These are phyloP conservation scores for Aspergillus nomiae DNA, from an alignment of 2,329 filamentous ascomycete genomes.

Conservation along the genomic window DNA sequence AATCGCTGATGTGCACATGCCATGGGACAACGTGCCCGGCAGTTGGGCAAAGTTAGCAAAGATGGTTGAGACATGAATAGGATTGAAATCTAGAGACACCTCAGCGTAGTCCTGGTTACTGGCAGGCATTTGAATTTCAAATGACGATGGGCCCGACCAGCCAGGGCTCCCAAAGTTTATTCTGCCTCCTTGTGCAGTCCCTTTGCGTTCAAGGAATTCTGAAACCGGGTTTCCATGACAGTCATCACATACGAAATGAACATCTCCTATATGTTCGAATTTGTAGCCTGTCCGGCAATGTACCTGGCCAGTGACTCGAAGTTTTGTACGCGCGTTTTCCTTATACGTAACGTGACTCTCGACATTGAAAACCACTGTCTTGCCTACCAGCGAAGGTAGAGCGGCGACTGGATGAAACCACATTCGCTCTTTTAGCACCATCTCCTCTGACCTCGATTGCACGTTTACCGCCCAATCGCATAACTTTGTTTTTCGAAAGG, in stretches of 20 bases:
- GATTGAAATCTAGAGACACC: slow-evolving; percentile 95
- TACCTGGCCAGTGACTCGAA: slow-evolving; percentile 16
- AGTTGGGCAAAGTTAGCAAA: slow-evolving; percentile 94
- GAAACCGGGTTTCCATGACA: slow-evolving; percentile 20
- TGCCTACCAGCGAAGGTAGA: slow-evolving; percentile 11
- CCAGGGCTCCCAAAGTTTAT: slow-evolving; percentile 9
- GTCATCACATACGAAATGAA: slow-evolving; percentile 11
- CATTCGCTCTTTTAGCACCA: slow-evolving; percentile 9
- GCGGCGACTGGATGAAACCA: slow-evolving; percentile 15
- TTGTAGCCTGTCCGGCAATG: not conserved
- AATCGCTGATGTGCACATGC: slow-evolving; percentile 96
- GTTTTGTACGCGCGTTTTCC: not conserved
- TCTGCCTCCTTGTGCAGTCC: not conserved
- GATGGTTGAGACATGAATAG: slow-evolving; percentile 92
- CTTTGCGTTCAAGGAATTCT: slow-evolving; percentile 20
- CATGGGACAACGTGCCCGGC: slow-evolving; percentile 92
- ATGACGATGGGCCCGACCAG: slow-evolving; percentile 26
- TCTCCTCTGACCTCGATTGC: slow-evolving; percentile 12
- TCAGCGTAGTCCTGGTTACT: slow-evolving; percentile 95
- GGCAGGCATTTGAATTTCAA: slow-evolving; percentile 82
- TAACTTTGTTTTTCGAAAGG: slow-evolving; percentile 13
- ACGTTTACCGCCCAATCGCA: slow-evolving; percentile 9
- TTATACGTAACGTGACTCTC: slow-evolving; percentile 11
- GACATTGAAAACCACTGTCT: slow-evolving; percentile 12
- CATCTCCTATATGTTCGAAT: slow-evolving; percentile 3